Conservation (phyloP, 106 monocot genomes). For the Gastrodia elata region DNA sequence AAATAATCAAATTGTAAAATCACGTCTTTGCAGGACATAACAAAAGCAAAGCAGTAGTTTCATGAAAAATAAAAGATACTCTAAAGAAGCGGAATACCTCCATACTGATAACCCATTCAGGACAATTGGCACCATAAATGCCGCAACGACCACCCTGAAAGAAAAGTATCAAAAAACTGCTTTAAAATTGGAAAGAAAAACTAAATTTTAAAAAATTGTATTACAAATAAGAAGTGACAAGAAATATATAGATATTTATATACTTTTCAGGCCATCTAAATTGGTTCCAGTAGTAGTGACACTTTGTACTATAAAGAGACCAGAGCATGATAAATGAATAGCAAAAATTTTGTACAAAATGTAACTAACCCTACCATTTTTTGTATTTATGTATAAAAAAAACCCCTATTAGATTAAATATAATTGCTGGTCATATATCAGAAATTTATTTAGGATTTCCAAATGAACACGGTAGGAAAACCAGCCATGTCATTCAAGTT, state of each 20-base stretch:
- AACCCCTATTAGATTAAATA: neutral
- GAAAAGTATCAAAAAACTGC: neutral
- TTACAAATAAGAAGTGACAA: neutral
- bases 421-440: neutral
- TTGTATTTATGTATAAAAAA: no score
- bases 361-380: neutral
- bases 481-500: neutral
- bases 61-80: neutral
- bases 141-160: constrained; percentile 82
- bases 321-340: neutral
- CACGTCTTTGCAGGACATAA: neutral
- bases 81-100: constrained; percentile 31
- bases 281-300: neutral
- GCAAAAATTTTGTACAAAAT: neutral
- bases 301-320: neutral
- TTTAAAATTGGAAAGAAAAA: neutral
- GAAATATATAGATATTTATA: neutral
- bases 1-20: neutral
- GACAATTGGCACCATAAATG: constrained; percentile 77
- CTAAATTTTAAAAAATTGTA: neutral
- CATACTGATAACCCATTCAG: constrained; percentile 96
- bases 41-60: neutral
- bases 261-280: neutral
- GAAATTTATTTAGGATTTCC: neutral
- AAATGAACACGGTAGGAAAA: neutral